Evolutionary conservation across 2,329 filamentous ascomycete species (phyloP).

Genomic region (Catunica adiposa): DNA sequence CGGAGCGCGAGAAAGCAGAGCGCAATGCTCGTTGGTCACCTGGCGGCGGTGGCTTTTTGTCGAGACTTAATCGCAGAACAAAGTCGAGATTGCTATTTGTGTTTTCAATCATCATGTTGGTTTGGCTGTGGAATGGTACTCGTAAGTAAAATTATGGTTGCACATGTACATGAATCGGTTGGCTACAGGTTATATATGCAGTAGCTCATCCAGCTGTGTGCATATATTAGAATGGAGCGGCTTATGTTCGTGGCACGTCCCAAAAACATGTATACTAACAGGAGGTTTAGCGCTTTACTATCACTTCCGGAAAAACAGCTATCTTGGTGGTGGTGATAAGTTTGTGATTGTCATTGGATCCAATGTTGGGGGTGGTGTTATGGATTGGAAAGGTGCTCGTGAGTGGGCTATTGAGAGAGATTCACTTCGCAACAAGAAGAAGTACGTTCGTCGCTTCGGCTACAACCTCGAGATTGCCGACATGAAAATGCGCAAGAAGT

Average conservation of each 20-base stretch:
- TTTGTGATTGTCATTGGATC: slow-evolving; percentile 86
- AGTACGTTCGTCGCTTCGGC: slow-evolving; percentile 74
- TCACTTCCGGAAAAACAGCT: slow-evolving; percentile 53
- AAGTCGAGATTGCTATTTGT: slow-evolving; percentile 46
- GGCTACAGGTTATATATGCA: neutral
- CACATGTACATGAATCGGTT: neutral
- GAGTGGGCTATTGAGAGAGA: slow-evolving; percentile 98
- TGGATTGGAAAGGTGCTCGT: slow-evolving; percentile 95
- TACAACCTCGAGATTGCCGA: slow-evolving; percentile 94
- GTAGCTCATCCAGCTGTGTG: no score
- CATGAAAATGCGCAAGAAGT: slow-evolving; percentile 97
- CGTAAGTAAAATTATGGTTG: slow-evolving; percentile 38
- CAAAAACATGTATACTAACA: neutral
- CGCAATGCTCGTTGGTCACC: slow-evolving; percentile 31
- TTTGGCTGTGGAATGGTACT: slow-evolving; percentile 53
- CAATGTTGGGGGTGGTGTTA: slow-evolving; percentile 89
- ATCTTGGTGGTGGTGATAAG: slow-evolving; percentile 72
- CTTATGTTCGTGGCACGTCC: no score
- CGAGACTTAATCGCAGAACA: slow-evolving; percentile 44
- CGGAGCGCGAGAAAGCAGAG: slow-evolving; percentile 62
- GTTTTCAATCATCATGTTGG: slow-evolving; percentile 41
- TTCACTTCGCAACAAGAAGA: slow-evolving; percentile 86
- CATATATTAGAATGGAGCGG: neutral
- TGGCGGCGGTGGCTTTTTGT: slow-evolving; percentile 29
- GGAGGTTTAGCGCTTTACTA: slow-evolving; percentile 31